Base-by-base conservation (phyloP, 2,329 filamentous ascomycete genomes). In the Geosmithia morbida region DNA sequence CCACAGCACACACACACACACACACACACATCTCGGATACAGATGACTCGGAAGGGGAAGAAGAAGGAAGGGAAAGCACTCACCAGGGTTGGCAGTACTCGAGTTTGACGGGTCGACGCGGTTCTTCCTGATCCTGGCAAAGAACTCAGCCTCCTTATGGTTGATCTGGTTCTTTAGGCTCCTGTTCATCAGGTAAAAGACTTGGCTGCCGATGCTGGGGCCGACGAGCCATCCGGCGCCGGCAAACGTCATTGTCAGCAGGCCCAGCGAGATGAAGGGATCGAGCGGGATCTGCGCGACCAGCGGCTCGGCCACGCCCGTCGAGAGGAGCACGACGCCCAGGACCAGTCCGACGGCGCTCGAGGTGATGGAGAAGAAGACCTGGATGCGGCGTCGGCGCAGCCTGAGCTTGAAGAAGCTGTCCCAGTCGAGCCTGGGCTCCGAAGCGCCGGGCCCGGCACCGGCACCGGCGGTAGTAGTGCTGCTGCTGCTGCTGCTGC, bases 111-210 rank as follows among this genome's bases (percentile, higher is more conserved):
- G 90, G 62, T 98, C 90, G 51, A 94, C 90, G 22, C 92, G 81
- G 69, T 92, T 84, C 65, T 83, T 87, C 72, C 89, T 92, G 66
- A 98, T 86, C 54, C 90, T 78, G 51, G 82, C 79, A 65, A 90
- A 96, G 70, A 98, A 96, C 63, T 90, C 83, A 58, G 82, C 87
- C 68, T 98, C 92, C 76, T 96, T 97, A 75, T 86, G 52, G 44
- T 77, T 78, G 69, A 96, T 89, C 56, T 87, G 79, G 46, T 65
- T 67, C 66, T 81, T 82, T 60, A 81, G 79, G 57, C 77, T 75
- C 54, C 81, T 70, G 65, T 94, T 85, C 58, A 83, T 70, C 52
- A 84, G 54, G 59, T 87, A 85, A 66, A 96, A 98, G 4, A 87
- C 69, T 8, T 76, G 74, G 53, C 83, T 87, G 3, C 92, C 92